These are phyloP conservation scores for Arthrobotrys pseudoclavata DNA, from an alignment of 2,329 filamentous ascomycete genomes.

Conservation along the genomic window DNA sequence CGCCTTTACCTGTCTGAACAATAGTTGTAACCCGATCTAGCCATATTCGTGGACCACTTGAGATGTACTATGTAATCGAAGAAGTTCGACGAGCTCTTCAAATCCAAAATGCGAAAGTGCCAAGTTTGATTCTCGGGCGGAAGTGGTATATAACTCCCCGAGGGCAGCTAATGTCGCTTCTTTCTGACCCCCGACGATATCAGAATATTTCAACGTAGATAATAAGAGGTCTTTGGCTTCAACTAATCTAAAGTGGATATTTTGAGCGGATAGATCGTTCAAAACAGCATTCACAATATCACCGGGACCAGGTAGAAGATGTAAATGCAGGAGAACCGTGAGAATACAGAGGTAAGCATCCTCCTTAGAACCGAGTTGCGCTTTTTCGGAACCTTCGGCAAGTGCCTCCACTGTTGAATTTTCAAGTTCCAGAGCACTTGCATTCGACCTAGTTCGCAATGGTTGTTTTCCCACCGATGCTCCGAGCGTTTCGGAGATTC, in stretches of 20 bases:
- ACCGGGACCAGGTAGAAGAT: background rate
- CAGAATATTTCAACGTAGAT: background rate
- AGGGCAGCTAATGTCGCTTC: background rate
- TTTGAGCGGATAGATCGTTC: background rate
- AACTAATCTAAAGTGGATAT: background rate
- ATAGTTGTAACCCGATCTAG: conserved; percentile 32
- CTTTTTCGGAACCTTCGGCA: conserved; percentile 23
- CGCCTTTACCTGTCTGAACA: background rate
- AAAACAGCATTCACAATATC: conserved; percentile 6
- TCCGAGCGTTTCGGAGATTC: background rate
- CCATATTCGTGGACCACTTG: conserved; percentile 7
- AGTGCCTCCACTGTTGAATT: conserved; percentile 31
- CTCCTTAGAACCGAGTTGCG: conserved; percentile 16
- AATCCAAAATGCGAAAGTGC: conserved; percentile 5
- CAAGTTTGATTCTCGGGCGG: background rate
- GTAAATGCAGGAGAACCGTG: conserved; percentile 2
- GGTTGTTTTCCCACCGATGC: conserved; percentile 29
- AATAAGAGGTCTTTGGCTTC: background rate
- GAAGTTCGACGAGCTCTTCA: conserved; percentile 4
- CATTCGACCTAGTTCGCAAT: background rate
- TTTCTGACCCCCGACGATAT: too few species aligned
- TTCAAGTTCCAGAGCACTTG: background rate
- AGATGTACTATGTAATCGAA: background rate
- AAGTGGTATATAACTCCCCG: background rate
- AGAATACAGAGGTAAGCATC: conserved; percentile 37